Evolutionary conservation across 2,329 filamentous ascomycete species (phyloP).

Genomic region (Onygenales sp.): DNA sequence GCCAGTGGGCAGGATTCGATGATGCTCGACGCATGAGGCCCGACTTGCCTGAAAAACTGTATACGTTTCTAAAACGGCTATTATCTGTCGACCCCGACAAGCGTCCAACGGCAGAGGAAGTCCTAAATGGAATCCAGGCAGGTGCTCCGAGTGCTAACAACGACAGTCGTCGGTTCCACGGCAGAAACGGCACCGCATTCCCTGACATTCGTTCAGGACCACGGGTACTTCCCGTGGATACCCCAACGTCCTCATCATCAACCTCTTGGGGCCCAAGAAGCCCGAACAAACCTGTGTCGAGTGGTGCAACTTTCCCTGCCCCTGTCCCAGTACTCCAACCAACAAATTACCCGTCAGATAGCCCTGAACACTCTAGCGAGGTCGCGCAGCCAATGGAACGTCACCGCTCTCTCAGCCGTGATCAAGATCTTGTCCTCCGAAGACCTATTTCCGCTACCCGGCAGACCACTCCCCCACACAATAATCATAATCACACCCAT

Average conservation of each 20-base stretch:
- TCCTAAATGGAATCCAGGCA: slow-evolving; percentile 66
- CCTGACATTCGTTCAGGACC: slow-evolving; percentile 23
- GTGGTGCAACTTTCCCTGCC: background rate
- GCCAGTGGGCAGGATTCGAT: slow-evolving; percentile 76
- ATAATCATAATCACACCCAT: slow-evolving; percentile 3
- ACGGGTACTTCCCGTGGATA: slow-evolving; percentile 33
- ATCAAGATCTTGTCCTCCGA: slow-evolving; percentile 6
- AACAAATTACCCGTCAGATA: slow-evolving; percentile 1
- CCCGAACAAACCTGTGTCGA: slow-evolving; percentile 12
- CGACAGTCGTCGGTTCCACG: slow-evolving; percentile 33
- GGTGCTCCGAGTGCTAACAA: slow-evolving; percentile 23
- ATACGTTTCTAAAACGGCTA: slow-evolving; percentile 71
- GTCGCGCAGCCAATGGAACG: background rate
- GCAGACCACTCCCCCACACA: slow-evolving; percentile 15
- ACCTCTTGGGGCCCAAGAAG: slow-evolving; percentile 10
- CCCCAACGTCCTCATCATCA: slow-evolving; percentile 17
- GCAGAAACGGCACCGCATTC: slow-evolving; percentile 14
- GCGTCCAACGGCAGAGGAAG: slow-evolving; percentile 76
- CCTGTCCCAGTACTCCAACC: slow-evolving; percentile 1
- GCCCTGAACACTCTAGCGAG: background rate
- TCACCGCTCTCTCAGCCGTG: background rate
- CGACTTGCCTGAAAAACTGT: slow-evolving; percentile 78
- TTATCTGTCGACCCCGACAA: slow-evolving; percentile 67
- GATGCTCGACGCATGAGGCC: slow-evolving; percentile 64
- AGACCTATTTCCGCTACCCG: slow-evolving; percentile 18